These are phyloP conservation scores for Stemphylium lycopersici DNA, from an alignment of 2,329 filamentous ascomycete species.

Conservation along the genomic window DNA sequence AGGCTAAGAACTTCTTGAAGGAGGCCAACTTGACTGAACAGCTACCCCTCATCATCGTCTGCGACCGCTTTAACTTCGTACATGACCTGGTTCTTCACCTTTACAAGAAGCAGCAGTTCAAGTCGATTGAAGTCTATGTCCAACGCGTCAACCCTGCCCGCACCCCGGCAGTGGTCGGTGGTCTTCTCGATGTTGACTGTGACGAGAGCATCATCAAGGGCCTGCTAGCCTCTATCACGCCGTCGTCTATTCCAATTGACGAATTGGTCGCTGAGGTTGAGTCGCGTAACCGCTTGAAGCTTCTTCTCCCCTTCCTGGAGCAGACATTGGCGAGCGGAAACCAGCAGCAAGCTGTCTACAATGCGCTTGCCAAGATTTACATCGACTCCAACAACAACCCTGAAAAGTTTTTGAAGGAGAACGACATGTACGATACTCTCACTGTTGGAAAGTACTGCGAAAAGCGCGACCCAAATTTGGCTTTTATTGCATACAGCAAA, in stretches of 20 bases:
- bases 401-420: conserved; percentile 96
- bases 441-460: conserved; percentile 97
- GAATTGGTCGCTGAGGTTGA: conserved; percentile 96
- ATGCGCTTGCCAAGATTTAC: conserved; percentile 98
- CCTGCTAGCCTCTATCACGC: conserved; percentile 82
- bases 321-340: conserved; percentile 86
- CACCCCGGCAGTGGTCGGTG: conserved; percentile 91
- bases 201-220: conserved; percentile 97
- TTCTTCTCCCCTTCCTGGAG: conserved; percentile 94
- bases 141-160: conserved; percentile 93
- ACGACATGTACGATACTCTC: conserved; percentile 93
- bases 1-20: conserved; percentile 99
- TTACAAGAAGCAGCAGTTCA: conserved; percentile 99
- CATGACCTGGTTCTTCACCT: conserved; percentile 95
- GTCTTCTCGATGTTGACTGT: conserved; percentile 93
- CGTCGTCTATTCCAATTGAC: conserved; percentile 87
- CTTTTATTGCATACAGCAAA: conserved; percentile 93
- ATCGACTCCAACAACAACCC: conserved; percentile 99
- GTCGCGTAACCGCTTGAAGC: conserved; percentile 90
- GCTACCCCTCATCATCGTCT: conserved; percentile 95
- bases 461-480: conserved; percentile 95
- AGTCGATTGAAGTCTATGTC: conserved; percentile 97
- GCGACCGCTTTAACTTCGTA: conserved; percentile 98
- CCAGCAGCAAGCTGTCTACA: conserved; percentile 95
- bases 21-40: conserved; percentile 92